Base-by-base conservation (phyloP, 148 eudicot species). In the Oxyria digyna region DNA sequence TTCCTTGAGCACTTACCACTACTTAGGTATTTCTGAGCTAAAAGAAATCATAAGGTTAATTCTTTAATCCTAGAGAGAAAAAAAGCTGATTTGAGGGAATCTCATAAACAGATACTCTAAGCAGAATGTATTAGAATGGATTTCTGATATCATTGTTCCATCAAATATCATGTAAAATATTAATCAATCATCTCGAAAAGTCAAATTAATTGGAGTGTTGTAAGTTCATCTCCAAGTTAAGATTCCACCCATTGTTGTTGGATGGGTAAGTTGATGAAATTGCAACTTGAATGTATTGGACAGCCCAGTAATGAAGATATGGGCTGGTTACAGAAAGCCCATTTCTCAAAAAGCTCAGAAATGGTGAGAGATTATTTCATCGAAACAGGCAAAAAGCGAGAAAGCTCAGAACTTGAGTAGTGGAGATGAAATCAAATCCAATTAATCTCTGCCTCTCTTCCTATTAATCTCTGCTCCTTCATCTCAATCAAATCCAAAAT, bases 71-170 rank as follows among this genome's bases (percentile, higher is more conserved):
- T 49, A 49, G 26, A 14, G 18, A 45, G 3, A 35, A 20, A 48
- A 48, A 49, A 20, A 18, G 26, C 55, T 49, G 12, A 18, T 49
- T 17, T 7, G 10, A 20, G 20, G 50, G 31, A 54, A 54, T 54
- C 14, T 23, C 32, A 11, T 26, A 1, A 54, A 54, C 15, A 24
- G 8, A 24, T n/a, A 55, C 33, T 55, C 15, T 55, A 26, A 10
- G 31, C 33, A 55, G 32, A 18, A 10, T 10, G 2, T 26, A 24
- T 23, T 24, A 17, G n/a, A 24, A 24, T 54, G 17, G 31, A 54
- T 12, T 24, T 54, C 32, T 54, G 62, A 55, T 55, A 55, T 55
- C 62, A 59, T 59, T 59, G 37, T 31, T 59, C 65, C 37, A 59
- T 59, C 1, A 4, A 27, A 59, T 13, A 24, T 59, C 18, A 12